Evolutionary conservation across 2,329 filamentous ascomycete species (phyloP), one percentile per base, ranked within the genome.

Genomic region (Phialocephala subalpina): DNA sequence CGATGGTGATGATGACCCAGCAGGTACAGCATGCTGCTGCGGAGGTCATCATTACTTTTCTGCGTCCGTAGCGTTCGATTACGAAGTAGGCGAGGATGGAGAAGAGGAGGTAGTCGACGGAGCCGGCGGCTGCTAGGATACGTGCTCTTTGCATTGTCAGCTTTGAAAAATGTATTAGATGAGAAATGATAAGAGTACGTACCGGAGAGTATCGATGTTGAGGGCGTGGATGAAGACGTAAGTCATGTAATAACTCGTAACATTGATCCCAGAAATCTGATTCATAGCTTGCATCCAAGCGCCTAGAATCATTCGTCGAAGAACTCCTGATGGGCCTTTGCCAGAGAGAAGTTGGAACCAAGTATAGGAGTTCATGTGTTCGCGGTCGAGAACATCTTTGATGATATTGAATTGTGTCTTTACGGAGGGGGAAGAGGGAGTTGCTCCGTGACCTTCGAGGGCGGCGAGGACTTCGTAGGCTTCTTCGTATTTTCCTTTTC

Each of bases 401-500:
- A 84, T 83, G 59, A 78, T 75, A 53, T 75, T 75, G 55, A 77
- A 77, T 60, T 77, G 73, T 75, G 78, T 2, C 75, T 73, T 1
- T 76, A 76, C 53, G 81, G 78, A n/a, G 66, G 74, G 1, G 72
- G 76, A 49, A 70, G 76, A 66, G 73, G 78, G 29, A 74, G 76
- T 72, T 0, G 76, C 73, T 0, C 77, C 76, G 38, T 79, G 77
- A 60, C 81, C 79, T 59, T 83, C 83, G n/a, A 80, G 75, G 11
- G 72, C 72, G 0, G 83, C 80, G 68, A 93, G 83, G 65, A 81
- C 82, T 6, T 78, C 70, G 29, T 83, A 79, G 8, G 88, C 89
- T 74, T 88, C 73, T 65, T 90, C 87, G 8, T 84, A 75, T 40
- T 86, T 82, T 29, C 87, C 87, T 63, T 86, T 79, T 76, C 91